Percentiles rank a stretch among this genome's conserved stretches.
phyloP scores from a whole-genome alignment of 495 filamentous ascomycete species.

The Opeltia flavorubescens region DNA sequence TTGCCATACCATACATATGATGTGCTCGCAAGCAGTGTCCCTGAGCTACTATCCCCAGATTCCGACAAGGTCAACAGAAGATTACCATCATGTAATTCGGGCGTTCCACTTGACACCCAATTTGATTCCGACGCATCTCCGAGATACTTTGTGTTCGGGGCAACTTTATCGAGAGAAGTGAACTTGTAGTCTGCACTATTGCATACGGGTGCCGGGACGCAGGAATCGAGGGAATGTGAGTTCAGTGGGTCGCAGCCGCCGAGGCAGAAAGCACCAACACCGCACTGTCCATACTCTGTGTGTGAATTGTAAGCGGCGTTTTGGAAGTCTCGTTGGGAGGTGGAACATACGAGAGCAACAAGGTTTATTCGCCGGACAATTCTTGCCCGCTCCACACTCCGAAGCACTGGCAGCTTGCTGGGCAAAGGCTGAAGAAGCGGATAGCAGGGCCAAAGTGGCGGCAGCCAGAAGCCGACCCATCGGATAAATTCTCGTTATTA shows the following conservation, averaged over 20 bases:
- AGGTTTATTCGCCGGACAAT: constrained; percentile 61
- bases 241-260: constrained; percentile 84
- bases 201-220: constrained; percentile 76
- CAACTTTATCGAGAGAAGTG: constrained; percentile 51
- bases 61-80: constrained; percentile 78
- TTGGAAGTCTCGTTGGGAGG: background rate
- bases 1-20: constrained; percentile 96
- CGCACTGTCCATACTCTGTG: constrained; percentile 84
- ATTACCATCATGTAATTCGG: constrained; percentile 39
- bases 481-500: background rate
- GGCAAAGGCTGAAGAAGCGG: constrained; percentile 18
- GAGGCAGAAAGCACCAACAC: constrained; percentile 87
- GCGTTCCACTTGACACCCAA: constrained; percentile 77
- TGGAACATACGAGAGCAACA: constrained; percentile 85
- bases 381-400: constrained; percentile 41
- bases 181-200: constrained; percentile 56
- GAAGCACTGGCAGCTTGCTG: constrained; percentile 21
- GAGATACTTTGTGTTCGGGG: constrained; percentile 63
- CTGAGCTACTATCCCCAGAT: constrained; percentile 47
- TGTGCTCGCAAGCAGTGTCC: constrained; percentile 75
- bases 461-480: constrained; percentile 11
- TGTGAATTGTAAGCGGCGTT: constrained; percentile 4
- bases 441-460: constrained; percentile 21
- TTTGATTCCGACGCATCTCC: constrained; percentile 64
- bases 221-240: constrained; percentile 71